Evolutionary conservation across 2,329 filamentous ascomycete genomes (phyloP), one percentile per base, ranked within the genome.

Genomic region (Beauveria bassiana): DNA sequence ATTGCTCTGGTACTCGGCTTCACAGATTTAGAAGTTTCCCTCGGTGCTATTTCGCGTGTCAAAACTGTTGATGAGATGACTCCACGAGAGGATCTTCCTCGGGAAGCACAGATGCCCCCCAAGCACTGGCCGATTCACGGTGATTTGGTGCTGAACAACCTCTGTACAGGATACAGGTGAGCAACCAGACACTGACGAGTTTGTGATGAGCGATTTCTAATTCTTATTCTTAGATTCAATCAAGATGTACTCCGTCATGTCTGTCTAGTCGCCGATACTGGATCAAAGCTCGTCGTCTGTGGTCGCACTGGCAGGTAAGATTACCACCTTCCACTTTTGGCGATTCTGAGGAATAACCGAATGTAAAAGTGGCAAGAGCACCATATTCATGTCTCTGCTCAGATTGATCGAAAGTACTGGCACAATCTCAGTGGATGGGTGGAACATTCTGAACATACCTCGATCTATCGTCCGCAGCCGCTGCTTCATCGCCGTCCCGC

Each of bases 401-500:
- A 59, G 64, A 8, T 51, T 65, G 14, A 61, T 66, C 5, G 65
- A 68, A 43, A 62, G 57, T 40, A 61, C 62, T 43, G 70, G 73
- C 18, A 62, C 46, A 16, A 70, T 74, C 14, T 28, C 64, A 2
- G 50, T 75, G 0, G 71, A 75, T 28, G 69, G 68, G n/a, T 24
- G 70, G 4, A 67, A 71, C 20, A 65, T 73, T 6, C 61, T 59
- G 2, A 59, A 28, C 0, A 62, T 73, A 0, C 60, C 66, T 0
- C 65, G 65, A n/a, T 62, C 65, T 10, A 4, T 67, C 4, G 40
- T 74, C 6, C 68, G 72, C 1, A 65, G 67, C 3, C 70, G 66
- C 26, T 63, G 62, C 20, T 73, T 75, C 51, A 66, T 74, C 16
- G 67, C 69, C 0, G 66, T 74, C 0, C 61, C 72, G 0, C 73